A percentile compares a stretch with the other conserved stretches of the same genome.
These are phyloP conservation scores for Penicillium aurantiogriseum DNA, from an alignment of 2,329 filamentous ascomycete species.

Conservation along the genomic window DNA sequence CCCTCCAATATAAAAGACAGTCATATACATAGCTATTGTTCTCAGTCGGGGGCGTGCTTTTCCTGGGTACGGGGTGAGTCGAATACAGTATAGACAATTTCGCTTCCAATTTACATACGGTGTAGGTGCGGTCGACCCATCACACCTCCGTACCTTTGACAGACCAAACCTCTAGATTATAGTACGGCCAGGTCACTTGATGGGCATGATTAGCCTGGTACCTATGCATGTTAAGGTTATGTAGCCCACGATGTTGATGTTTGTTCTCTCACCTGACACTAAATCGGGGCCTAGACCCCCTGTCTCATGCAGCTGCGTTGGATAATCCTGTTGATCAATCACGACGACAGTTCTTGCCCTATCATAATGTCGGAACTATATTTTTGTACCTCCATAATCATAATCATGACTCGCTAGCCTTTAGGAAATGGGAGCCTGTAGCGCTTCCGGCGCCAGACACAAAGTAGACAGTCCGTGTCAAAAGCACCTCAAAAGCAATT, in stretches of 20 bases:
- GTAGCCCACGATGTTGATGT: background rate
- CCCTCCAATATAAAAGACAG: background rate
- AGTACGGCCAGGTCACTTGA: constrained; percentile 11
- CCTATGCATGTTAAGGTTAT: background rate
- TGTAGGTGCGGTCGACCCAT: constrained; percentile 15
- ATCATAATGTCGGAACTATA: background rate
- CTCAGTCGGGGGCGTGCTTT: no score
- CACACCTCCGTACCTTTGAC: constrained; percentile 17
- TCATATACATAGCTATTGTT: background rate
- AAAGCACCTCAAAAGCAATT: constrained; percentile 3
- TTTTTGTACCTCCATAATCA: background rate
- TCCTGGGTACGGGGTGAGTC: background rate
- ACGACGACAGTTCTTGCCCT: background rate
- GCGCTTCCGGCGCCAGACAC: constrained; percentile 1
- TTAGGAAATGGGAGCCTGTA: background rate
- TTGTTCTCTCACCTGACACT: background rate
- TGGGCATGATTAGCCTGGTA: background rate
- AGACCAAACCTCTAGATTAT: constrained; percentile 13
- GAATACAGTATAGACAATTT: constrained; percentile 13
- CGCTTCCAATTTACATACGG: constrained; percentile 11
- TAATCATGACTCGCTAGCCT: background rate
- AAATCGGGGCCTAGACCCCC: background rate
- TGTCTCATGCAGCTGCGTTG: background rate
- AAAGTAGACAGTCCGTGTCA: background rate
- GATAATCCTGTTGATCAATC: background rate